Evolutionary conservation across 257 asterid genomes (phyloP).

Genomic region (Solanum clarkiae): DNA sequence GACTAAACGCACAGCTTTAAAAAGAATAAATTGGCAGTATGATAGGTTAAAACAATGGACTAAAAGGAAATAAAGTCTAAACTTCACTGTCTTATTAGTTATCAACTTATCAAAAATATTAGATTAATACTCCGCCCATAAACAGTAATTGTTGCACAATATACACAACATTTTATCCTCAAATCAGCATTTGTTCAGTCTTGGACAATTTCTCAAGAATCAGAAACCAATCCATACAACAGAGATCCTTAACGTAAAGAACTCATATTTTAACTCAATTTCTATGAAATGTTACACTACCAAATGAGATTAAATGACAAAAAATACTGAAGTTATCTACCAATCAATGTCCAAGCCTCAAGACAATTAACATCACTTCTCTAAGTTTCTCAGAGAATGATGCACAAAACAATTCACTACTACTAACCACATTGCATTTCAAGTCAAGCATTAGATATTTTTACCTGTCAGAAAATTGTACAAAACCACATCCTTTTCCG

Average conservation of each 20-base stretch:
- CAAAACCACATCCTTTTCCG: constrained; percentile 98
- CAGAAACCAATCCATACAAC: neutral
- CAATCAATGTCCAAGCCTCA: neutral
- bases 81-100: neutral
- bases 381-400: neutral
- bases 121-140: neutral
- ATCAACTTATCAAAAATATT: neutral
- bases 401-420: neutral
- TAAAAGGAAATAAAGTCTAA: neutral
- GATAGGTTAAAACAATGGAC: neutral
- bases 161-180: neutral
- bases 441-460: neutral
- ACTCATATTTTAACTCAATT: neutral
- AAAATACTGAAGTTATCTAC: neutral
- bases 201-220: neutral
- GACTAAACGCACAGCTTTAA: neutral
- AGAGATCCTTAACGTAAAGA: neutral
- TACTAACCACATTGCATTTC: neutral
- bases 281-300: neutral
- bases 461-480: constrained; percentile 74
- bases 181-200: neutral
- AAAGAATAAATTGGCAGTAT: neutral
- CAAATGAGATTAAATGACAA: neutral
- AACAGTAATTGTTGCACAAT: neutral
- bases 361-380: neutral